Base-by-base conservation (phyloP, 371 early-diverging fungal genomes). In the Synchytrium microbalum region DNA sequence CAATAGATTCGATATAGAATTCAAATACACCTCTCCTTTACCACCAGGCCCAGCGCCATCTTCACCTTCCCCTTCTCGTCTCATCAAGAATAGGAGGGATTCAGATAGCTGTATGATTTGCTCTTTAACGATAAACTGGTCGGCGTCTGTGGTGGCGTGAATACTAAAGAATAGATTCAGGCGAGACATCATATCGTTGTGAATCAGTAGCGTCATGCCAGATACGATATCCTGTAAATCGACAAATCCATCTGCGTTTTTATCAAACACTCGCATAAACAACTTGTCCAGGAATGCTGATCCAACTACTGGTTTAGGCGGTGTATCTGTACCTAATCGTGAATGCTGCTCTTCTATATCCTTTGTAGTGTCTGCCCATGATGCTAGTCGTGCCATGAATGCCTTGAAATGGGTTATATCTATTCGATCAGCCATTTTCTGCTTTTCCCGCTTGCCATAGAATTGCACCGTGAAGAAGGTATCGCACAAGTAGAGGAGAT, bases 91-190 rank as follows among this genome's bases (percentile, higher is more conserved):
- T 32, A 95, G 74, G 13, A 96, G 70, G 46, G 90, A 86, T 71
- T 96, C 96, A 0, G 93, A 92, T 55, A 95, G 74, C 57, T 88
- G 87, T 59, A 94, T 75, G n/a, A 93, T 77, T 65, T 95, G 93
- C 46, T 95, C 88, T 32, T 88, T 85, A 60, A 75, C 83, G 29
- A 96, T 72, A 28, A 73, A 75, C 1, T 85, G 87, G 64, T 92
- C 87, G 58, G 80, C 72, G 68, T 91, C 85, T 10, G 75, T 66
- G 33, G n/a, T 32, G 66, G 94, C 93, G 65, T 93, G 93, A 63
- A 93, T 71, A 13, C 85, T 78, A 68, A 93, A 95, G 65, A 96
- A 91, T 26, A 90, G 69, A 33, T 88, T 82, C 70, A 94, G 88
- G 8, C 26, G 60, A 1, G 82, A 79, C 74, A 90, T 86, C 68